Base-by-base conservation (phyloP, 2,329 filamentous ascomycete species). In the Bisporella sp. region DNA sequence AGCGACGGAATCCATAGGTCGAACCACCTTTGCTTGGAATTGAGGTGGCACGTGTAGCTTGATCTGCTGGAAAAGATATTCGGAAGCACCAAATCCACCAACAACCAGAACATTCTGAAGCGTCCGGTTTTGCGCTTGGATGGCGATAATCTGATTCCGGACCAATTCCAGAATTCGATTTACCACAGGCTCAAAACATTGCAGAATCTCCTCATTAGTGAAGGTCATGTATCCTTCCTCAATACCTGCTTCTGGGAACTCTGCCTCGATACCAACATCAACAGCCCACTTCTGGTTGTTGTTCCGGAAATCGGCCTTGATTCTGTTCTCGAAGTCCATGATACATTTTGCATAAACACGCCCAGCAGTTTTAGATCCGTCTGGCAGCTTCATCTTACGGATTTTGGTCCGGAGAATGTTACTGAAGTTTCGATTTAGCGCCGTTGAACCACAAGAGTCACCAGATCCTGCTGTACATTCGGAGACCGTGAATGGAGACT, bases 141-240 rank as follows among this genome's bases (percentile, higher is more conserved):
- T 97, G 59, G 93, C 93, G 63, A 97, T 96, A 69, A 99, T 97
- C 71, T 99, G 93, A 71, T 97, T 97, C 59, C 92, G 81, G 53
- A 97, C 93, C 57, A 97, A 79, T 71, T 97, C 93, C 61, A 97
- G 73, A 66, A 99, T 97, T 51, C 93, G 81, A 75, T 97, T 96
- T 50, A 97, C 92, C 7, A 99, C 93, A 9, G 93, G 93, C 75
- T 97, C 92, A 68, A 97, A 99, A 74, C 93, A 97, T 73, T 97
- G 92, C 60, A 99, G 77, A 62, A 99, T 97, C 71, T 99, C 93
- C 72, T 97, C 93, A 67, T 99, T 97, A 55, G 91, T 97, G 68
- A 99, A 99, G 2, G 92, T 97, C 93, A 99, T 99, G 75, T 96
- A 97, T 46, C 93, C 92, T 71, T 99, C 93, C 72, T 97, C 93